Evolutionary conservation across 345 rosid species (phyloP).

Genomic region (Eucalyptus tenuipes): DNA sequence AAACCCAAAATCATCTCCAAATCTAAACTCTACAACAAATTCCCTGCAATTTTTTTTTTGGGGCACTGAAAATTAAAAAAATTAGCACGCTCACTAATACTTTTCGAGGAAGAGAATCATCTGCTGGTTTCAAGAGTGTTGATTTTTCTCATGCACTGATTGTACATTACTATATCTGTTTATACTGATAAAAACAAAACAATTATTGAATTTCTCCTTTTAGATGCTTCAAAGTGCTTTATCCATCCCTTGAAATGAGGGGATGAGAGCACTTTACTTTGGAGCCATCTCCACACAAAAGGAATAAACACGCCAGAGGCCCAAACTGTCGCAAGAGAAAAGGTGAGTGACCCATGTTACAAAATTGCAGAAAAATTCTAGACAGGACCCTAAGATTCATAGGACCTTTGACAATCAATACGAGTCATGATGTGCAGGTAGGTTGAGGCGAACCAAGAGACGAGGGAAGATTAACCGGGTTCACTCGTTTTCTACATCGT

Average conservation of each 20-base stretch:
- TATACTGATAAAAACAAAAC: neutral
- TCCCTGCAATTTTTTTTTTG: neutral
- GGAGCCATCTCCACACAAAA: neutral
- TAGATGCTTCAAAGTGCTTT: neutral
- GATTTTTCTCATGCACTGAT: neutral
- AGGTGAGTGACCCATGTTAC: neutral
- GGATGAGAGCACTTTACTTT: neutral
- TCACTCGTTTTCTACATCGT: neutral
- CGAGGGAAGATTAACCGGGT: neutral
- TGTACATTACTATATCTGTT: neutral
- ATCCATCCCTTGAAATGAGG: slow-evolving; percentile 2
- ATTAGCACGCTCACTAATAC: neutral
- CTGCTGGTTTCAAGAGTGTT: neutral
- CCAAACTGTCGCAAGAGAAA: neutral
- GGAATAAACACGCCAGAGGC: neutral
- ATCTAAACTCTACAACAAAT: neutral
- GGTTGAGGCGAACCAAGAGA: neutral
- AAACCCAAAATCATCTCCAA: neutral
- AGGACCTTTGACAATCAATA: neutral
- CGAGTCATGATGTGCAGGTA: neutral
- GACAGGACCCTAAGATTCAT: neutral
- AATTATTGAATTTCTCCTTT: neutral
- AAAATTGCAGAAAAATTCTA: neutral
- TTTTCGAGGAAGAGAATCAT: neutral
- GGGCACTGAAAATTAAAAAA: neutral